These are phyloP conservation scores for Penicillium flavigenum DNA, from an alignment of 495 filamentous ascomycete species.

Conservation along the genomic window DNA sequence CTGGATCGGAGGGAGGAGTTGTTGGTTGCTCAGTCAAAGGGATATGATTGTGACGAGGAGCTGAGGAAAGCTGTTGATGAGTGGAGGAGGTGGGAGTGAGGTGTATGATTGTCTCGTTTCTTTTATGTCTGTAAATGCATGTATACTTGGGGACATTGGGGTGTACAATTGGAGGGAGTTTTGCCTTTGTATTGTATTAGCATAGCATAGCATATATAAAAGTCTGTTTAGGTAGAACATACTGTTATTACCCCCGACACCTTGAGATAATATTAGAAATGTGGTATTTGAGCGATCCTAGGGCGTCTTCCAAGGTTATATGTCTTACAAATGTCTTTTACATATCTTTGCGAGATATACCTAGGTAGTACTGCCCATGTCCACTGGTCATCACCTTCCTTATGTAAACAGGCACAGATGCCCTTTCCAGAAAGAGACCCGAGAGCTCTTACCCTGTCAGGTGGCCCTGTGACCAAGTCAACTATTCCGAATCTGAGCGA, in stretches of 20 bases:
- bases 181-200: slow-evolving; percentile 7
- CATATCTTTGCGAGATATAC: too few species aligned
- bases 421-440: too few species aligned
- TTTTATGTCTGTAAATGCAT: slow-evolving; percentile 2
- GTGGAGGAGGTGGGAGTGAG: slow-evolving; percentile 57
- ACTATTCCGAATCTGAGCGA: too few species aligned
- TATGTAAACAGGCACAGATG: too few species aligned
- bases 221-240: neutral
- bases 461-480: too few species aligned
- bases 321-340: too few species aligned
- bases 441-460: too few species aligned
- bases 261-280: too few species aligned
- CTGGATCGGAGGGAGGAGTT: slow-evolving; percentile 44
- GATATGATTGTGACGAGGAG: slow-evolving; percentile 50
- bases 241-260: neutral
- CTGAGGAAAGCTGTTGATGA: slow-evolving; percentile 48
- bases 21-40: slow-evolving; percentile 41
- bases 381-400: too few species aligned
- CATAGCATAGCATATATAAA: slow-evolving; percentile 8
- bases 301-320: too few species aligned
- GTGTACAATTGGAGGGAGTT: slow-evolving; percentile 12
- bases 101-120: slow-evolving; percentile 1
- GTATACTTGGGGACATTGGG: slow-evolving; percentile 12
- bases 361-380: too few species aligned
- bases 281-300: too few species aligned